Base-by-base conservation (phyloP, 306 rosid genomes). In the Comarum palustre region DNA sequence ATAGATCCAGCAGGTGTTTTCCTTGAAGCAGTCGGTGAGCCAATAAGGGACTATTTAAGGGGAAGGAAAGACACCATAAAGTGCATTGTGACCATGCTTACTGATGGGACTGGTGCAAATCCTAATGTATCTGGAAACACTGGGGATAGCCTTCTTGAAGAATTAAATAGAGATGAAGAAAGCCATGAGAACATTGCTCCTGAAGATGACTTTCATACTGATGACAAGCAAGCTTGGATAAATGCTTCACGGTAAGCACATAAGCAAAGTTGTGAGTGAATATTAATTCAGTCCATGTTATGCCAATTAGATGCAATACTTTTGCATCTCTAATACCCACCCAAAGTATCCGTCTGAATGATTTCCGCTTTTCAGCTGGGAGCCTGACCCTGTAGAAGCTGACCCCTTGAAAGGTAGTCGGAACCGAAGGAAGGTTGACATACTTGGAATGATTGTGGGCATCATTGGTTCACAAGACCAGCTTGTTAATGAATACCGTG, bases 111-210 rank as follows among this genome's bases (percentile, higher is more conserved):
- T 43, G 89, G 97, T 75, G 98, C 96, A 58, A 88, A 84, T 82
- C 80, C 97, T 29, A 89, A 87, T 57, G 79, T 87, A 55, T 87
- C 97, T 63, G 97, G 96, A 76, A 91, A 86, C 84, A 82, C 94
- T 66, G 98, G 98, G 68, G 97, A 91, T 79, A 89, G 97, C 86
- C 98, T 91, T 86, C 98, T 93, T 71, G 98, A 93, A 89, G 98
- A 93, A 81, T 79, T 93, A 84, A 91, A 93, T 73, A 89, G 92
- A 84, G 96, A 93, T 79, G 97, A 93, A 81, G 97, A 89, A 80
- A 85, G 82, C 79, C 96, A 86, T 82, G 98, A 89, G 76, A 86
- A 89, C 83, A 63, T 57, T 64, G 94, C 91, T 71, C 80, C 80
- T 62, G 96, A 89, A 68, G 98, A 89, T 42, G 98, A 91, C 73